Conservation (phyloP, 306 rosid genomes). For the Mimosa bimucronata region DNA sequence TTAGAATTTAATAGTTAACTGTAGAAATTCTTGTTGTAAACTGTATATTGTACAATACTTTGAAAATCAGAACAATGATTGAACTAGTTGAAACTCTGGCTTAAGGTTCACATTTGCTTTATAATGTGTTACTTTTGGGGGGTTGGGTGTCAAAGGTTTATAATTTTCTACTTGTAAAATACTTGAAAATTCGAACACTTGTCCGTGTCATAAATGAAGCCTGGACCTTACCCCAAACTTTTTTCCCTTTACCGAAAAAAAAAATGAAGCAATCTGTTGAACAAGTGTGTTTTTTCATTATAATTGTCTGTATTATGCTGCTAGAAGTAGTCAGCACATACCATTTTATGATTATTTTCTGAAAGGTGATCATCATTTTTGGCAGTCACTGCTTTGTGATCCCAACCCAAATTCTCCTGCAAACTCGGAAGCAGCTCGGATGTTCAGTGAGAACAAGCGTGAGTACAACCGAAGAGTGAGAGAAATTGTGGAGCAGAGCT, state of each 20-base stretch:
- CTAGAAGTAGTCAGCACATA: background rate
- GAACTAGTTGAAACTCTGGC: background rate
- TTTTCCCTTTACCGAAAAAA: no score
- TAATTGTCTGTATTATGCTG: background rate
- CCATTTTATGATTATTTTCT: background rate
- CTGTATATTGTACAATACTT: background rate
- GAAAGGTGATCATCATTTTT: conserved; percentile 6
- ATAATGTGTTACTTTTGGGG: background rate
- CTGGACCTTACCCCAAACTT: no score
- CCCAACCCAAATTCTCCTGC: conserved; percentile 93
- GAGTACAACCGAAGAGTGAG: conserved; percentile 86
- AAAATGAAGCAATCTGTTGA: background rate
- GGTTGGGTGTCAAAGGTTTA: background rate
- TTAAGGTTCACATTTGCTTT: background rate
- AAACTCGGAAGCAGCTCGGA: conserved; percentile 85
- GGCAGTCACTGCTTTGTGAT: conserved; percentile 80
- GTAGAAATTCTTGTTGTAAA: background rate
- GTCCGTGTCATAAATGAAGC: background rate
- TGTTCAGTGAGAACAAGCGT: conserved; percentile 83
- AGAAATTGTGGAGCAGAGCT: conserved; percentile 87
- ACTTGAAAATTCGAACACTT: background rate
- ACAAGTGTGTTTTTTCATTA: background rate
- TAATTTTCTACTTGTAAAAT: no score
- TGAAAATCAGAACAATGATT: background rate
- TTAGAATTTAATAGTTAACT: background rate